Conservation (phyloP, 139 green algal genomes). For the Coelastrella sp. region DNA sequence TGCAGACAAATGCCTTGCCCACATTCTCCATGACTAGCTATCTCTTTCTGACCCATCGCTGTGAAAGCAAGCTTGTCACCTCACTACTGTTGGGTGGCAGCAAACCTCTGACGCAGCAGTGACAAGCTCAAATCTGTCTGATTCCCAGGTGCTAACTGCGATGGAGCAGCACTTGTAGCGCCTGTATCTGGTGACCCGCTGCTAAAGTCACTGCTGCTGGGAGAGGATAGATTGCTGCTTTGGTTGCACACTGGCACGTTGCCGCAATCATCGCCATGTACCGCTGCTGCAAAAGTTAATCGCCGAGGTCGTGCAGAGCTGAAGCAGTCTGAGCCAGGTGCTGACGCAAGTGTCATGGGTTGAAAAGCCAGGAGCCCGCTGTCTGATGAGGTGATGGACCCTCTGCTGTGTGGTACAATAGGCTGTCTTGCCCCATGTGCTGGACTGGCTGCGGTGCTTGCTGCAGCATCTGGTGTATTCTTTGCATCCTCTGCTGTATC, state of each 20-base stretch:
- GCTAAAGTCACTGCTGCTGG: background rate
- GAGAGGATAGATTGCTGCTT: background rate
- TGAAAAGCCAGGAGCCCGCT: background rate
- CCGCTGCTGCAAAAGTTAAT: slow-evolving; percentile 37
- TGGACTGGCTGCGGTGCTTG: too few relatives aligned
- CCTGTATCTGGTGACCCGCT: background rate
- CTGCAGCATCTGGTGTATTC: too few relatives aligned
- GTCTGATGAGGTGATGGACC: background rate
- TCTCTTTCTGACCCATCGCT: too few relatives aligned
- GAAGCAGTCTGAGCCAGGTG: background rate
- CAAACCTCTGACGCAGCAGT: slow-evolving; percentile 21
- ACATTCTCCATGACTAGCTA: too few relatives aligned
- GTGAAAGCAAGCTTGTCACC: too few relatives aligned
- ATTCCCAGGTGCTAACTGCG: background rate
- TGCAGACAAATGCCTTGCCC: too few relatives aligned
- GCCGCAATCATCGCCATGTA: background rate
- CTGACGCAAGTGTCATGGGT: slow-evolving; percentile 2
- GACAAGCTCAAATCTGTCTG: background rate
- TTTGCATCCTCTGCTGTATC: too few relatives aligned
- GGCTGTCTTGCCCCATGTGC: too few relatives aligned
- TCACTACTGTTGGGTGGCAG: background rate
- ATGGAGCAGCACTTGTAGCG: background rate
- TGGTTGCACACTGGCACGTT: background rate
- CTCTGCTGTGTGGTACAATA: background rate
- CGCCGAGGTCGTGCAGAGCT: slow-evolving; percentile 13